Conservation (phyloP, 2,329 filamentous ascomycete genomes). For the Incumbomyces lentus region DNA sequence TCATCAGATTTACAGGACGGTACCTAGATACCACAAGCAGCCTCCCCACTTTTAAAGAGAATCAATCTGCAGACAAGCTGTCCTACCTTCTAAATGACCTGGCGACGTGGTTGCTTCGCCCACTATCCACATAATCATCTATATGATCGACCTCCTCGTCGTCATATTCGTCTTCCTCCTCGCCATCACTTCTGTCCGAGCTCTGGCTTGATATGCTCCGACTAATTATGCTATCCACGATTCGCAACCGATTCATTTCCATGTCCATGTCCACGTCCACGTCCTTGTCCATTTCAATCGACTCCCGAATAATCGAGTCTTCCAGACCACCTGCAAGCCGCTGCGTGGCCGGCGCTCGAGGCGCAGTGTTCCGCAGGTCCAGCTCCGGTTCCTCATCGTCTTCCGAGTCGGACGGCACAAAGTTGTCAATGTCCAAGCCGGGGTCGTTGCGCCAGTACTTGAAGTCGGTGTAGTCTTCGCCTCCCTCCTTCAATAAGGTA, state of each 20-base stretch:
- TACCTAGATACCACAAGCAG: too few species aligned
- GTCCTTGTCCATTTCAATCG: conserved; percentile 16
- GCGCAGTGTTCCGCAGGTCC: conserved; percentile 48
- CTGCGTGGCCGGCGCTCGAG: conserved; percentile 26
- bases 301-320: conserved; percentile 22
- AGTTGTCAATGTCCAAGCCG: conserved; percentile 67
- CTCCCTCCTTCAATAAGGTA: conserved; percentile 75
- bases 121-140: conserved; percentile 14
- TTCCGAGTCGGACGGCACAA: conserved; percentile 68
- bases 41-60: background rate
- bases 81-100: background rate
- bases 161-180: conserved; percentile 17
- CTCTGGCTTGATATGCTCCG: conserved; percentile 35
- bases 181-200: conserved; percentile 37
- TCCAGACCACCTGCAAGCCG: background rate
- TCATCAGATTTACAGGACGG: too few species aligned
- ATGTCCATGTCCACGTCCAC: conserved; percentile 10
- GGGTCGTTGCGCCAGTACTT: conserved; percentile 87
- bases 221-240: conserved; percentile 34
- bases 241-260: conserved; percentile 9
- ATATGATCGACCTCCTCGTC: conserved; percentile 17
- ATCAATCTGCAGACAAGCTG: background rate
- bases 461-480: conserved; percentile 94
- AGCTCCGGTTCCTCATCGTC: conserved; percentile 41
- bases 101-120: background rate